These are phyloP conservation scores for Emmonsia crescens DNA, from an alignment of 2,329 filamentous ascomycete species.

Conservation along the genomic window DNA sequence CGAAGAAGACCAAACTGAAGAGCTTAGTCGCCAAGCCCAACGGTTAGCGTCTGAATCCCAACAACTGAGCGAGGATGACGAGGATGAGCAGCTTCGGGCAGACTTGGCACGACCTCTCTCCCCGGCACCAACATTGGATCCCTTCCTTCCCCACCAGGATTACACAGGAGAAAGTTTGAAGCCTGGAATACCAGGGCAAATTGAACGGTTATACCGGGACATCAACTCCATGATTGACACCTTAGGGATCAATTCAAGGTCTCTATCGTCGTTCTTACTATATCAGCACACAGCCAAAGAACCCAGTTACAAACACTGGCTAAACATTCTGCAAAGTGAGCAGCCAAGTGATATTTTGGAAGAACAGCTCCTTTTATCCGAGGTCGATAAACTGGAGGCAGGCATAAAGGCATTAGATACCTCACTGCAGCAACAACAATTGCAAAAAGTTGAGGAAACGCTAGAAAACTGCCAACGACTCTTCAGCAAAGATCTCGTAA, in stretches of 20 bases:
- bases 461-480: slow-evolving; percentile 54
- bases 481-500: slow-evolving; percentile 54
- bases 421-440: slow-evolving; percentile 55
- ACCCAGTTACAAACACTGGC: slow-evolving; percentile 40
- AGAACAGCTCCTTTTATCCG: slow-evolving; percentile 60
- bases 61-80: slow-evolving; percentile 36
- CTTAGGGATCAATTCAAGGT: slow-evolving; percentile 73
- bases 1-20: slow-evolving; percentile 22
- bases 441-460: slow-evolving; percentile 58
- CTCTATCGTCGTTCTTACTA: slow-evolving; percentile 46
- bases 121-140: slow-evolving; percentile 35
- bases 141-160: slow-evolving; percentile 40
- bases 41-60: slow-evolving; percentile 25
- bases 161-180: slow-evolving; percentile 35
- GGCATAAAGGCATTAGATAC: slow-evolving; percentile 56
- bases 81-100: slow-evolving; percentile 37
- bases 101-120: slow-evolving; percentile 35
- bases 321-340: slow-evolving; percentile 29
- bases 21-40: slow-evolving; percentile 23
- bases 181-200: slow-evolving; percentile 39
- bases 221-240: slow-evolving; percentile 80
- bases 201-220: slow-evolving; percentile 40
- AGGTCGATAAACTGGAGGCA: slow-evolving; percentile 58
- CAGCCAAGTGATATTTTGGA: slow-evolving; percentile 60
- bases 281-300: slow-evolving; percentile 36